These are phyloP conservation scores for Acrocalymma vagum DNA, from an alignment of 2,329 filamentous ascomycete species.

Conservation along the genomic window DNA sequence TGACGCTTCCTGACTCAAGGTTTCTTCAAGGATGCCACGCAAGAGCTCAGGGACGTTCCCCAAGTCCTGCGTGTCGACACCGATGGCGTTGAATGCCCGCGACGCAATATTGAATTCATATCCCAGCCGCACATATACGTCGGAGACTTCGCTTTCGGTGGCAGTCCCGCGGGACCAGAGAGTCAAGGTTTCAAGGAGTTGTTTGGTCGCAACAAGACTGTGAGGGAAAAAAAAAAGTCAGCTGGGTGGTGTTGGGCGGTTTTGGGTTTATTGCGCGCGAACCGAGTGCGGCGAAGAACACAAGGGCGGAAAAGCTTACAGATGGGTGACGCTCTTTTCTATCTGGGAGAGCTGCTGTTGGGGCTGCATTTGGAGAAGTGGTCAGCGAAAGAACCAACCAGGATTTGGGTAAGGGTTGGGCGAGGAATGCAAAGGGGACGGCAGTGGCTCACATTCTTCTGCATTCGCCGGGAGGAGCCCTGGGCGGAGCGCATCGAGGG, in stretches of 20 bases:
- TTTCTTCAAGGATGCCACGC: constrained; percentile 91
- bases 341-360: constrained; percentile 89
- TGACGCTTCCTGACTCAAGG: constrained; percentile 94
- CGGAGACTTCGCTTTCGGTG: constrained; percentile 93
- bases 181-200: constrained; percentile 94
- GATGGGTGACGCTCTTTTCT: constrained; percentile 91
- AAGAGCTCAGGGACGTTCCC: constrained; percentile 94
- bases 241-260: background rate
- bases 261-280: too few relatives aligned
- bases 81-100: constrained; percentile 94
- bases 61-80: constrained; percentile 92
- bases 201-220: constrained; percentile 95
- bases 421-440: constrained; percentile 14
- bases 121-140: constrained; percentile 95
- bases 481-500: constrained; percentile 39
- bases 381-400: constrained; percentile 23
- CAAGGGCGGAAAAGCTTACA: too few relatives aligned
- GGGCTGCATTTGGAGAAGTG: constrained; percentile 57
- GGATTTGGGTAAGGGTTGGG: constrained; percentile 7
- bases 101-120: constrained; percentile 99
- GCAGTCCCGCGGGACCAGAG: constrained; percentile 95
- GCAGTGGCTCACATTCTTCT: constrained; percentile 50
- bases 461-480: constrained; percentile 56
- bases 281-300: too few relatives aligned
- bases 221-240: constrained; percentile 66